phyloP scores from a whole-genome alignment of 306 rosid species.

The Phaseolus lunatus region DNA sequence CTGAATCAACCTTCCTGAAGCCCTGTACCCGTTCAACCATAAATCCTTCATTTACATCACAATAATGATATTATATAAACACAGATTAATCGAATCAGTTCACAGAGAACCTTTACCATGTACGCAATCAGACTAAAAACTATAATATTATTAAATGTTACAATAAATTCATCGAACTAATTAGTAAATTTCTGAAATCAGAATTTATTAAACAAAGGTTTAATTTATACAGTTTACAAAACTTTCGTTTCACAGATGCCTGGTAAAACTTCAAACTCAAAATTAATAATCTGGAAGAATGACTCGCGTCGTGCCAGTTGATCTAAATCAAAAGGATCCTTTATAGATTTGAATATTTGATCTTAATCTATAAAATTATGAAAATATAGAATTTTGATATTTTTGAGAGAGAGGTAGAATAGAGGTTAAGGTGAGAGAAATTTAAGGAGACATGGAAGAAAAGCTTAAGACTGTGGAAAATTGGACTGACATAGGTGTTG shows the following conservation, averaged over 20 bases:
- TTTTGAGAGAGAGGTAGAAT: neutral
- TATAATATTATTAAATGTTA: neutral
- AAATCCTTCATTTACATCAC: neutral
- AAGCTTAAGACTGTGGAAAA: neutral
- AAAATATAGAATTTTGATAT: neutral
- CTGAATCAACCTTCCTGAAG: constrained; percentile 83
- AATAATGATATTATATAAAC: neutral
- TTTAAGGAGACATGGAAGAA: neutral
- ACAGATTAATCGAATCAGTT: neutral
- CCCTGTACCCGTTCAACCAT: constrained; percentile 58
- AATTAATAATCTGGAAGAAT: no score
- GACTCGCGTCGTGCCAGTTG: no score
- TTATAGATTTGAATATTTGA: no score
- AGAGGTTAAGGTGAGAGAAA: neutral
- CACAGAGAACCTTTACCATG: neutral
- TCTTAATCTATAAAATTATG: neutral
- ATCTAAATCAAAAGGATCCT: no score
- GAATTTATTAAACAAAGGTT: neutral
- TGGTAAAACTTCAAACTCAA: no score
- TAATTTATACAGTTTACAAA: no score
- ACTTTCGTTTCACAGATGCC: no score
- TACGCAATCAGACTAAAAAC: neutral
- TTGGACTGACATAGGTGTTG: constrained; percentile 77
- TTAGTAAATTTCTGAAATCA: neutral
- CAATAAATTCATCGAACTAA: neutral